phyloP scores from a whole-genome alignment of 73 alveolate genomes.

The Paramecium octaurelia region DNA sequence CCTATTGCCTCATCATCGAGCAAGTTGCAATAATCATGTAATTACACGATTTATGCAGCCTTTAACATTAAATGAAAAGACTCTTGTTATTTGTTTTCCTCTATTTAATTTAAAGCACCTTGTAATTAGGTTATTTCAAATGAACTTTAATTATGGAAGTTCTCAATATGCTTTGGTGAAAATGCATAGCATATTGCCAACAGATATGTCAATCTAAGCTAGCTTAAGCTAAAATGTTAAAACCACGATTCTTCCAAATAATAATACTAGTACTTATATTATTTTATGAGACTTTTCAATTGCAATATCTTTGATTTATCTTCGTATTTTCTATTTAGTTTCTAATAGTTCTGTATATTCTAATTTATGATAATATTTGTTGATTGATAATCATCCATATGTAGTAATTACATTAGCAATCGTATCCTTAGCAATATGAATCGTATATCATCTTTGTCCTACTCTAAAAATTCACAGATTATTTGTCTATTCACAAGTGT shows the following conservation, averaged over 20 bases:
- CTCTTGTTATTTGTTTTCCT: neutral
- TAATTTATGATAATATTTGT: neutral
- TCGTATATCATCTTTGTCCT: neutral
- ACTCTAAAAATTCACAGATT: neutral
- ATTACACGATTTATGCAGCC: neutral
- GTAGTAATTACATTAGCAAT: neutral
- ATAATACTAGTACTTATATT: neutral
- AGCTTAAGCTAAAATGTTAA: neutral
- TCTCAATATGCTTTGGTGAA: neutral
- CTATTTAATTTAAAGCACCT: neutral
- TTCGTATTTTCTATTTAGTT: neutral
- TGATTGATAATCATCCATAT: neutral
- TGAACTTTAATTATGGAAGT: neutral
- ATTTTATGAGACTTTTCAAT: neutral
- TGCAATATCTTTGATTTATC: neutral
- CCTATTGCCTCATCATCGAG: neutral
- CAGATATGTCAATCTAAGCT: neutral
- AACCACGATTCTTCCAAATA: slow-evolving; percentile 7
- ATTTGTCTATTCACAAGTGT: neutral
- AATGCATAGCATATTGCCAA: neutral
- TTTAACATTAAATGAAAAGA: neutral
- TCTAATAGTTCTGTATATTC: neutral
- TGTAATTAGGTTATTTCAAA: neutral
- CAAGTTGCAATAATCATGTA: neutral
- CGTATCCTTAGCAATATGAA: neutral